Evolutionary conservation across 306 rosid species (phyloP).

Genomic region (Vicia faba): DNA sequence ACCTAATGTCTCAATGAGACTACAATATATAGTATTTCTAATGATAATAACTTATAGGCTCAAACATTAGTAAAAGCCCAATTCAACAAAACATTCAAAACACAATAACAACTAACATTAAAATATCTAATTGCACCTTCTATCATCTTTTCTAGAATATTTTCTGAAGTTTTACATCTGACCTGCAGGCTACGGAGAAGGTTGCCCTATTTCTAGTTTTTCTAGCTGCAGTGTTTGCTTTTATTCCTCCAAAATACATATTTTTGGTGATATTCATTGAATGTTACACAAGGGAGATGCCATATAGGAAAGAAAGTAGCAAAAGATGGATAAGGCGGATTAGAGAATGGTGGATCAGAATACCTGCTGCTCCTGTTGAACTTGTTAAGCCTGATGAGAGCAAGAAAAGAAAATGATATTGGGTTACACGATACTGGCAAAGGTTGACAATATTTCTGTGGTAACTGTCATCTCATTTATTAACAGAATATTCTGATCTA

Average conservation of each 20-base stretch:
- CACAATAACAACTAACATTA: too few species aligned
- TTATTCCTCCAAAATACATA: constrained; percentile 63
- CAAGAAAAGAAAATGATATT: constrained; percentile 67
- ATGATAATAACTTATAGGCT: too few species aligned
- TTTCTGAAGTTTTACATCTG: constrained; percentile 14
- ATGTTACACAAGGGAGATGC: constrained; percentile 82
- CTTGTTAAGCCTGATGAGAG: constrained; percentile 60
- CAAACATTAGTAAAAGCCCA: too few species aligned
- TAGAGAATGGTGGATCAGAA: constrained; percentile 94
- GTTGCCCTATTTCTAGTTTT: constrained; percentile 60
- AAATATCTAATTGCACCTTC: too few species aligned
- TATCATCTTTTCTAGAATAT: not conserved
- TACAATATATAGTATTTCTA: too few species aligned
- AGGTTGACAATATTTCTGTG: constrained; percentile 10
- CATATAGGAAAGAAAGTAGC: constrained; percentile 73
- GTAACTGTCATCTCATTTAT: constrained; percentile 15
- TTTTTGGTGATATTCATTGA: constrained; percentile 58
- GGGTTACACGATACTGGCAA: constrained; percentile 7
- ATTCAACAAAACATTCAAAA: too few species aligned
- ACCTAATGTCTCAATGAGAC: too few species aligned
- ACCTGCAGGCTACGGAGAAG: constrained; percentile 77
- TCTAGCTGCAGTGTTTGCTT: constrained; percentile 66
- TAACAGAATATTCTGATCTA: constrained; percentile 2
- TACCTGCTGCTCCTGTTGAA: constrained; percentile 95
- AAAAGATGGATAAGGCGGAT: constrained; percentile 60